Evolutionary conservation across 805 yeast species (phyloP).

Genomic region (Myxozyma neotropica): DNA sequence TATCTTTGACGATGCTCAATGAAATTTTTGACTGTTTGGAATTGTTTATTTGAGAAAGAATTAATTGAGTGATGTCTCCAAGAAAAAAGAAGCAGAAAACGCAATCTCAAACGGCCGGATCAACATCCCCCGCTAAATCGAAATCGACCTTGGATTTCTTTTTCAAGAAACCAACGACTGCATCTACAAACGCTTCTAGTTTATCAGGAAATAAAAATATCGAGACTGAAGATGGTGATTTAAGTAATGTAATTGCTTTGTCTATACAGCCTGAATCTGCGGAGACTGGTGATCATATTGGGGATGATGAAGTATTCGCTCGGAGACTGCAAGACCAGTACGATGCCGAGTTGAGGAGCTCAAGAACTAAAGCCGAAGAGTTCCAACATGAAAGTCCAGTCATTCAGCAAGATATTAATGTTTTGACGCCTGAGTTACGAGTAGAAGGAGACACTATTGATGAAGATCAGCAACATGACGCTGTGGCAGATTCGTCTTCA

Average conservation of each 20-base stretch:
- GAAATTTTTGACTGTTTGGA: no score
- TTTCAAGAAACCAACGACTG: not conserved
- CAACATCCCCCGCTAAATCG: not conserved
- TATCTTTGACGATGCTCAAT: no score
- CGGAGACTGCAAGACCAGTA: conserved; percentile 30
- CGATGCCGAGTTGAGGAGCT: conserved; percentile 23
- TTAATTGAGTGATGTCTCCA: not conserved
- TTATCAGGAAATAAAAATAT: not conserved
- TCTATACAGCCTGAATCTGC: not conserved
- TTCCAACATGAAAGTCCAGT: no score
- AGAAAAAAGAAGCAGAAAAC: conserved; percentile 4
- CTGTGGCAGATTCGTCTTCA: no score
- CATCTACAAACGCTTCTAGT: not conserved
- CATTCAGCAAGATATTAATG: no score
- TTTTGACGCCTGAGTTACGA: no score
- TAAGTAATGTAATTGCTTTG: not conserved
- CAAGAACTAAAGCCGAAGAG: not conserved
- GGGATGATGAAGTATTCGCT: conserved; percentile 30
- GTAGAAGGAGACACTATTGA: no score
- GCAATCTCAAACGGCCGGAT: not conserved
- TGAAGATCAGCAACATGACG: no score
- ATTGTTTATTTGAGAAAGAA: no score
- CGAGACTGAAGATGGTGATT: not conserved
- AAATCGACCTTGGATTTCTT: conserved; percentile 20
- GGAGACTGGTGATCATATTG: not conserved